Evolutionary conservation across 2,329 filamentous ascomycete genomes (phyloP).

Genomic region (Colletotrichum paranaense): DNA sequence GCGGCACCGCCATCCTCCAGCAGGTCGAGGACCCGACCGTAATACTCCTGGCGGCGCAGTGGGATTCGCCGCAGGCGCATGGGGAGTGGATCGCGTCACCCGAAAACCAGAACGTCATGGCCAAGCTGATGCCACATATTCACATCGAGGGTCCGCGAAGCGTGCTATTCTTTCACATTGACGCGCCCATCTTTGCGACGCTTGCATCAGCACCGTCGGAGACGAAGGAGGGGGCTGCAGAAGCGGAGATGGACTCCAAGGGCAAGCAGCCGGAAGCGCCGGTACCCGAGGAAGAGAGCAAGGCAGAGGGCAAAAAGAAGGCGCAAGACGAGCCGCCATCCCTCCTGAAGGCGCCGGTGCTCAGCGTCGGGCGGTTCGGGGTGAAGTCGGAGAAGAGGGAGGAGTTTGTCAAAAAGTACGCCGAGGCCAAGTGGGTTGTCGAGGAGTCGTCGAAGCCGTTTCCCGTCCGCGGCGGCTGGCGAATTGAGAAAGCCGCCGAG

Average conservation of each 20-base stretch:
- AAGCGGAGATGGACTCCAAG: not conserved
- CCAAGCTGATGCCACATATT: constrained; percentile 47
- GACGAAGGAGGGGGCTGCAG: not conserved
- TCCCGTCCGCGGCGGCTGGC: constrained; percentile 53
- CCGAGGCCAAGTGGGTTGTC: constrained; percentile 45
- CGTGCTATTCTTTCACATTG: constrained; percentile 55
- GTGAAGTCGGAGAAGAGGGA: constrained; percentile 45
- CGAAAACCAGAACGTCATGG: constrained; percentile 52
- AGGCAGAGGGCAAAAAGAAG: constrained; percentile 23
- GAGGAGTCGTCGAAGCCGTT: constrained; percentile 43
- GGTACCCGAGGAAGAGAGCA: constrained; percentile 5
- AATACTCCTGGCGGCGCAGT: constrained; percentile 57
- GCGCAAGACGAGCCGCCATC: constrained; percentile 21
- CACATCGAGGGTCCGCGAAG: constrained; percentile 43
- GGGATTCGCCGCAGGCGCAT: constrained; percentile 56
- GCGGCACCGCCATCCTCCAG: constrained; percentile 46
- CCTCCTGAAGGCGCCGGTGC: constrained; percentile 40
- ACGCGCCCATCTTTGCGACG: constrained; percentile 42
- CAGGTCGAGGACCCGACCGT: constrained; percentile 49
- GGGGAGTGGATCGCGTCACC: constrained; percentile 54
- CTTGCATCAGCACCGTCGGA: not conserved
- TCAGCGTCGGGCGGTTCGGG: constrained; percentile 51
- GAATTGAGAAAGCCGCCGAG: constrained; percentile 50
- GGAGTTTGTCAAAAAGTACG: constrained; percentile 48
- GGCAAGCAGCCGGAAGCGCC: constrained; percentile 16